Evolutionary conservation across 2,329 filamentous ascomycete species (phyloP).

Genomic region (Chaetoscypha palmicola): DNA sequence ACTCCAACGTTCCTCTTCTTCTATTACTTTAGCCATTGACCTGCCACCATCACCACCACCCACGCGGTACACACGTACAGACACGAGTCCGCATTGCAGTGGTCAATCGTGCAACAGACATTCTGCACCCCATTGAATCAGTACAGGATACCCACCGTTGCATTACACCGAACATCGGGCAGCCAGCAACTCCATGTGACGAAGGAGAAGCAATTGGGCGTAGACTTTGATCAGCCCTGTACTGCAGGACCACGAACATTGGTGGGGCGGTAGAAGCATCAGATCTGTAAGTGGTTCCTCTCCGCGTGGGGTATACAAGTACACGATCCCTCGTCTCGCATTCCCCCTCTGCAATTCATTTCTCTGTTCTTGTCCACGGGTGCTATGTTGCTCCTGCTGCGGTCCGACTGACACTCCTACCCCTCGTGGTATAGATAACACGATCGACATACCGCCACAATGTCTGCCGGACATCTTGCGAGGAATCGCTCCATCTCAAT

Average conservation of each 20-base stretch:
- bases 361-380: slow-evolving; percentile 21
- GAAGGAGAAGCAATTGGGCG: slow-evolving; percentile 27
- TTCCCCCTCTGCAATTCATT: slow-evolving; percentile 12
- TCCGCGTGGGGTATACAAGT: slow-evolving; percentile 16
- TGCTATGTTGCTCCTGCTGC: slow-evolving; percentile 21
- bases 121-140: slow-evolving; percentile 19
- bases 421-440: slow-evolving; percentile 24
- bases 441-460: slow-evolving; percentile 36
- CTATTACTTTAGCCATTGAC: slow-evolving; percentile 19
- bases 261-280: slow-evolving; percentile 27
- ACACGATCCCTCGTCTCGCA: slow-evolving; percentile 14
- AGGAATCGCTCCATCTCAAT: slow-evolving; percentile 54
- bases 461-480: slow-evolving; percentile 50
- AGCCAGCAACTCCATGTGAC: slow-evolving; percentile 30
- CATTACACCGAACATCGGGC: slow-evolving; percentile 18
- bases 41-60: not conserved
- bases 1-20: slow-evolving; percentile 21
- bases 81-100: slow-evolving; percentile 21
- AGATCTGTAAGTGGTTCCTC: slow-evolving; percentile 25
- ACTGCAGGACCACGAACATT: slow-evolving; percentile 27
- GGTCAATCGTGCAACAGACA: slow-evolving; percentile 18
- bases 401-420: slow-evolving; percentile 27
- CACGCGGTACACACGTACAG: slow-evolving; percentile 11
- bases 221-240: slow-evolving; percentile 31
- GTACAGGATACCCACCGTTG: slow-evolving; percentile 7